Evolutionary conservation across 23 red algal genomes (phyloP).

Genomic region (Gracilaria domingensis): DNA sequence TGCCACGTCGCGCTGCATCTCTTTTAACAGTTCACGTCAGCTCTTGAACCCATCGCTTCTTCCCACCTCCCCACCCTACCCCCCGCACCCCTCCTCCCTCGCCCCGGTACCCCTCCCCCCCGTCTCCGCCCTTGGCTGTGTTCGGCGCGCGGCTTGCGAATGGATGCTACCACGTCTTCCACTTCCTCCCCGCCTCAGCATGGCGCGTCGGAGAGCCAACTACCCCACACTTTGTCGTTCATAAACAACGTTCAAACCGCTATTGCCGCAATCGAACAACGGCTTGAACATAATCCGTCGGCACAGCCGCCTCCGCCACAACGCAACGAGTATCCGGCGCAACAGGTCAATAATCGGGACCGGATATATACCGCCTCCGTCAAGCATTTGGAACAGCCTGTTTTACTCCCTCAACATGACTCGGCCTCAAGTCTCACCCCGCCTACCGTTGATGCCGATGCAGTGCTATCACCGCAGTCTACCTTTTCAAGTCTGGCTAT

Average conservation of each 20-base stretch:
- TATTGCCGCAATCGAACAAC: slow-evolving; percentile 49
- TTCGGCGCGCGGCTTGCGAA: neutral
- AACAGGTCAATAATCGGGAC: neutral
- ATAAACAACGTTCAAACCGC: slow-evolving; percentile 63
- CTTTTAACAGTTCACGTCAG: too few species aligned
- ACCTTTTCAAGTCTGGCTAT: slow-evolving; percentile 16
- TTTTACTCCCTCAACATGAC: slow-evolving; percentile 2
- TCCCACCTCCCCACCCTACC: too few species aligned
- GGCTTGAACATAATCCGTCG: slow-evolving; percentile 42
- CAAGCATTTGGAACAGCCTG: slow-evolving; percentile 16
- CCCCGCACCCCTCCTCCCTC: too few species aligned
- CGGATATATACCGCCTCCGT: slow-evolving; percentile 18
- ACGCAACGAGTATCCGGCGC: slow-evolving; percentile 27
- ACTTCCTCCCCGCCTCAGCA: neutral
- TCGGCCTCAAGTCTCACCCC: neutral
- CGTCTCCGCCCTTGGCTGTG: neutral
- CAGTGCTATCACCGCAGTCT: neutral
- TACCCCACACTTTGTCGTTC: slow-evolving; percentile 21
- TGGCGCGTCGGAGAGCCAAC: neutral
- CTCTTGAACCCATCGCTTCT: too few species aligned
- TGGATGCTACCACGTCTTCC: neutral
- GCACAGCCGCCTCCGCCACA: slow-evolving; percentile 38
- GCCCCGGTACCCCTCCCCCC: too few species aligned
- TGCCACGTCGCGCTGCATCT: too few species aligned
- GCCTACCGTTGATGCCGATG: slow-evolving; percentile 9